A percentile compares a stretch with the other conserved stretches of the same genome.
These are phyloP conservation scores for Pleurotus tuber-regium DNA, from an alignment of 768 basidiomycete species.

Conservation along the genomic window DNA sequence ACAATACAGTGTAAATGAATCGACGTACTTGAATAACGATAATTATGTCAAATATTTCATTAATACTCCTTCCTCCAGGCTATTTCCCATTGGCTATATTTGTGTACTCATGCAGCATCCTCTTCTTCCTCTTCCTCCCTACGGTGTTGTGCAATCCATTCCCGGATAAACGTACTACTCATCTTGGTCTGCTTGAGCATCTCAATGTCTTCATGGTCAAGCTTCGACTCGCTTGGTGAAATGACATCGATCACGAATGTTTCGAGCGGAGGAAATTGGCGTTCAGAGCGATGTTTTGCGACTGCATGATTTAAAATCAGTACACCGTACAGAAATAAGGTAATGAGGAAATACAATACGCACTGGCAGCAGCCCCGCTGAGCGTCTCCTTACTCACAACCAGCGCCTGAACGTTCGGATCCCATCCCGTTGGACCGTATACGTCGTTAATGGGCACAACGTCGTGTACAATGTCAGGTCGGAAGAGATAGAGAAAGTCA, in stretches of 20 bases:
- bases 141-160: constrained; percentile 66
- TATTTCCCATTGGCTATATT: too few species aligned
- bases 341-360: constrained; percentile 27
- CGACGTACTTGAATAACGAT: too few species aligned
- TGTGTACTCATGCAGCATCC: too few species aligned
- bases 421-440: constrained; percentile 87
- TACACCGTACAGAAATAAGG: not conserved
- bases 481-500: constrained; percentile 70
- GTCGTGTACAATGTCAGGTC: constrained; percentile 61
- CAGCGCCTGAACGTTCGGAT: constrained; percentile 85
- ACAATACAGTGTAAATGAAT: not conserved
- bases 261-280: constrained; percentile 55
- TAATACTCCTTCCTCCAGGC: too few species aligned
- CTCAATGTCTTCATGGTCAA: constrained; percentile 66
- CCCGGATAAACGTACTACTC: constrained; percentile 90
- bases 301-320: constrained; percentile 40
- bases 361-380: constrained; percentile 71
- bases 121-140: constrained; percentile 3
- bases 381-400: constrained; percentile 91
- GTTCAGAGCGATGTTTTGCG: constrained; percentile 53
- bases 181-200: constrained; percentile 79
- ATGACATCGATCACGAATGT: constrained; percentile 90
- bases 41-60: too few species aligned
- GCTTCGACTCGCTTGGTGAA: constrained; percentile 54
- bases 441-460: constrained; percentile 80